Percentiles rank a stretch among this genome's conserved stretches.
Conservation (phyloP, 768 basidiomycete species). For the Omphalotus guepiniiformis region DNA sequence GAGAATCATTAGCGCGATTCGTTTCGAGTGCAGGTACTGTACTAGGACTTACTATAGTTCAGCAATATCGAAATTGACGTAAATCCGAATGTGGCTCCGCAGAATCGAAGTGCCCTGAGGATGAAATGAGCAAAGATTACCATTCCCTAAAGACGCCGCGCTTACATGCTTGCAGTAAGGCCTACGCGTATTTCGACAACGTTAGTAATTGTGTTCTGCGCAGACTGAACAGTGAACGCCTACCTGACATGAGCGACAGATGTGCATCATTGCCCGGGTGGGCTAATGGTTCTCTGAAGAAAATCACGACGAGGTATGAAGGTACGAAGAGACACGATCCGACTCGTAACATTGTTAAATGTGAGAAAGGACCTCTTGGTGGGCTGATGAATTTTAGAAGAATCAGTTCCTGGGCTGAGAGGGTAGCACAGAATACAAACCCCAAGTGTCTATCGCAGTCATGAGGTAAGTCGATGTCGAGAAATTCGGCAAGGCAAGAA, state of each 20-base stretch:
- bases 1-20: constrained; percentile 11
- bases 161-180: constrained; percentile 74
- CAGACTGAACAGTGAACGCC: constrained; percentile 22
- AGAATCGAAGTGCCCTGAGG: constrained; percentile 77
- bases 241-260: constrained; percentile 76
- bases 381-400: constrained; percentile 46
- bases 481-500: background rate
- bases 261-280: constrained; percentile 68
- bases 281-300: constrained; percentile 68
- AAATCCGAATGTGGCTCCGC: constrained; percentile 85
- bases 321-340: constrained; percentile 86
- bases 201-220: constrained; percentile 9
- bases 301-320: constrained; percentile 75
- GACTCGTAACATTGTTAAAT: constrained; percentile 88
- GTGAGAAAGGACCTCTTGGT: constrained; percentile 77
- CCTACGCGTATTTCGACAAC: constrained; percentile 36
- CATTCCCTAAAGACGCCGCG: constrained; percentile 6
- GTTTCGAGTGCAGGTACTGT: background rate
- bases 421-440: constrained; percentile 15
- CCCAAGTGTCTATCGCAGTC: constrained; percentile 41
- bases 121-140: background rate
- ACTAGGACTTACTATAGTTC: constrained; percentile 63
- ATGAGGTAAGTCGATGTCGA: background rate
- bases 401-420: constrained; percentile 53
- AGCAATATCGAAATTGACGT: constrained; percentile 86